Conservation (phyloP, 2,329 filamentous ascomycete genomes). For the Colletotrichum tabaci region DNA sequence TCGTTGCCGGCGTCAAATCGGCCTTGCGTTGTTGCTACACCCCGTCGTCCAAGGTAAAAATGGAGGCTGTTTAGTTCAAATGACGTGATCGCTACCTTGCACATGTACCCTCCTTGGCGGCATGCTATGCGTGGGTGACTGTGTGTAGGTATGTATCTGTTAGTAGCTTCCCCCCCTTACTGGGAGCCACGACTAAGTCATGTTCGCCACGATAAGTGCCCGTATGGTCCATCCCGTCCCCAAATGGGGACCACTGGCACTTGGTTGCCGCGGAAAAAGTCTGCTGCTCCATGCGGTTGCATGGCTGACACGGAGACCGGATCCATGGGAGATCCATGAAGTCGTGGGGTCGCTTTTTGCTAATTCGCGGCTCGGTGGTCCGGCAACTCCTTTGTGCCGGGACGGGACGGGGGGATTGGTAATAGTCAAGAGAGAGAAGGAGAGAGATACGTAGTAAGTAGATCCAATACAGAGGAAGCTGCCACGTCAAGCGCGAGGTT, state of each 20-base stretch:
- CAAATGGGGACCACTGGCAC: conserved; percentile 17
- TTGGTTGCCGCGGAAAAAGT: conserved; percentile 33
- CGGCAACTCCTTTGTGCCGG: conserved; percentile 34
- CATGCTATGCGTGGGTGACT: not conserved
- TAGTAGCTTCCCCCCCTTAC: conserved; percentile 1
- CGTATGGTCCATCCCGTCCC: conserved; percentile 31
- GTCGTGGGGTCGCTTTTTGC: conserved; percentile 33
- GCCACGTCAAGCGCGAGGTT: not conserved
- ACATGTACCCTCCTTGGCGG: conserved; percentile 39
- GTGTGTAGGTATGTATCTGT: not conserved
- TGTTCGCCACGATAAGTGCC: conserved; percentile 41
- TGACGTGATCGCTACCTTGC: conserved; percentile 46
- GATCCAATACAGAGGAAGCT: conserved; percentile 1
- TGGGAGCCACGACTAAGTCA: conserved; percentile 35
- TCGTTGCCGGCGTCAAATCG: conserved; percentile 41
- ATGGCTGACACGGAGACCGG: conserved; percentile 29
- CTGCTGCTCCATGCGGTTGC: conserved; percentile 27
- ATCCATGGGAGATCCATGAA: conserved; percentile 42
- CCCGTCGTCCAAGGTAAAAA: conserved; percentile 40
- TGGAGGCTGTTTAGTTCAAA: conserved; percentile 45
- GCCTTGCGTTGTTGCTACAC: conserved; percentile 23
- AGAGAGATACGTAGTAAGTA: not conserved
- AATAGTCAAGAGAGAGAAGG: not conserved
- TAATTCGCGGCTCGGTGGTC: conserved; percentile 34
- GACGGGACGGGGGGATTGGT: conserved; percentile 32